A percentile compares a stretch with the other conserved stretches of the same genome.
phyloP scores from a whole-genome alignment of 2,329 filamentous ascomycete genomes.

The Salinomyces thailandicus region DNA sequence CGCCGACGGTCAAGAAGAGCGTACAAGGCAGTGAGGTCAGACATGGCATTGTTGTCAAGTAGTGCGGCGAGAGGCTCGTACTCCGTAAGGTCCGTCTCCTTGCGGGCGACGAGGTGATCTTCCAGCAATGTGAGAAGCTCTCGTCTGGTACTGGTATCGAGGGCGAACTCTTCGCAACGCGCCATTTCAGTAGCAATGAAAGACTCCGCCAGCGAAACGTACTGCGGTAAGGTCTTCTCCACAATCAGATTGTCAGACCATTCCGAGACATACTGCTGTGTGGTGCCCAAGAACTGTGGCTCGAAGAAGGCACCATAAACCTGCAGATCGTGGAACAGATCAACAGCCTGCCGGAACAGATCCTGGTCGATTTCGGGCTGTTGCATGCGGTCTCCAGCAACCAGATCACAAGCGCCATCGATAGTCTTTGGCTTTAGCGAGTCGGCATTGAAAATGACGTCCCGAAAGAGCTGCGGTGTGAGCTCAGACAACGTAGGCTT shows the following conservation, averaged over 20 bases:
- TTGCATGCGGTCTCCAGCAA: slow-evolving; percentile 58
- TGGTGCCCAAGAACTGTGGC: slow-evolving; percentile 57
- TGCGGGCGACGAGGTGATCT: slow-evolving; percentile 56
- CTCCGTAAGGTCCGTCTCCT: slow-evolving; percentile 40
- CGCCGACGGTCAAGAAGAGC: slow-evolving; percentile 61
- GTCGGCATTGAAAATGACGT: slow-evolving; percentile 44
- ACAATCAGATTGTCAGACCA: slow-evolving; percentile 59
- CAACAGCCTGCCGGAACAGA: slow-evolving; percentile 60
- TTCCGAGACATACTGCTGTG: slow-evolving; percentile 55
- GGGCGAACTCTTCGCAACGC: slow-evolving; percentile 68
- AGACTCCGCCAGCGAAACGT: slow-evolving; percentile 58
- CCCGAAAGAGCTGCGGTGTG: slow-evolving; percentile 64
- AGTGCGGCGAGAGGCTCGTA: slow-evolving; percentile 57
- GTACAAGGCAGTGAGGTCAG: slow-evolving; percentile 67
- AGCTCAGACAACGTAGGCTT: slow-evolving; percentile 71
- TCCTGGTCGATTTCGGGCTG: slow-evolving; percentile 48
- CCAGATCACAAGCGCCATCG: slow-evolving; percentile 65
- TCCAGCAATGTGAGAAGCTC: slow-evolving; percentile 66
- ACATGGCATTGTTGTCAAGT: slow-evolving; percentile 57
- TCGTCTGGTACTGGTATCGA: slow-evolving; percentile 74
- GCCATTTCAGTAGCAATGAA: slow-evolving; percentile 63
- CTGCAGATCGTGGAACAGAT: slow-evolving; percentile 75
- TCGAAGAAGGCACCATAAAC: slow-evolving; percentile 76
- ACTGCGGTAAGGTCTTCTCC: slow-evolving; percentile 56
- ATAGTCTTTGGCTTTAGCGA: slow-evolving; percentile 45